Evolutionary conservation across 129 eudicot species (phyloP).

Genomic region (Sambucus nigra): DNA sequence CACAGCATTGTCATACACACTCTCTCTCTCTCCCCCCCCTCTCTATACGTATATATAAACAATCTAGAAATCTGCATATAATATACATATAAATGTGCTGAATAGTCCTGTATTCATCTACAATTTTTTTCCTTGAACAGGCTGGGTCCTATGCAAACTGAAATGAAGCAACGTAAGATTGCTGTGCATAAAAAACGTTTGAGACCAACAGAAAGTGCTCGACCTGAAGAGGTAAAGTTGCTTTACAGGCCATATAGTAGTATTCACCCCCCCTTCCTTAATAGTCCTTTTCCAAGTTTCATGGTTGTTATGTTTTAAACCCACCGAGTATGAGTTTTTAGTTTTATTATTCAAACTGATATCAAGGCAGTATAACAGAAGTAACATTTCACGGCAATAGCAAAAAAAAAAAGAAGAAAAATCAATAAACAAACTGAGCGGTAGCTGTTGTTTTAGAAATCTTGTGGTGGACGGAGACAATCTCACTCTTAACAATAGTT

Average conservation of each 20-base stretch:
- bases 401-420: neutral
- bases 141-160: conserved; percentile 94
- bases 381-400: neutral
- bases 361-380: neutral
- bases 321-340: too few species aligned
- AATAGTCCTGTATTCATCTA: neutral
- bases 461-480: too few species aligned
- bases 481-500: too few species aligned
- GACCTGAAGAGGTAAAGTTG: conserved; percentile 72
- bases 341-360: neutral
- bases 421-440: neutral
- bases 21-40: neutral
- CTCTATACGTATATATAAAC: neutral
- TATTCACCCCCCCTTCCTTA: too few species aligned
- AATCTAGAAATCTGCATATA: too few species aligned
- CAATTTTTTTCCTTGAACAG: conserved; percentile 29
- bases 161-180: conserved; percentile 63
- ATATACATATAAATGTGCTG: neutral
- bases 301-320: too few species aligned
- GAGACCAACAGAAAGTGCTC: conserved; percentile 47
- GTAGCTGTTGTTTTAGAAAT: too few species aligned
- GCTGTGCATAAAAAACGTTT: conserved; percentile 42
- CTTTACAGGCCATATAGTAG: neutral
- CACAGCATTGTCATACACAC: neutral
- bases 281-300: too few species aligned